These are phyloP conservation scores for Mucor racemosus DNA, from an alignment of 371 early-diverging fungal genomes.

Conservation along the genomic window DNA sequence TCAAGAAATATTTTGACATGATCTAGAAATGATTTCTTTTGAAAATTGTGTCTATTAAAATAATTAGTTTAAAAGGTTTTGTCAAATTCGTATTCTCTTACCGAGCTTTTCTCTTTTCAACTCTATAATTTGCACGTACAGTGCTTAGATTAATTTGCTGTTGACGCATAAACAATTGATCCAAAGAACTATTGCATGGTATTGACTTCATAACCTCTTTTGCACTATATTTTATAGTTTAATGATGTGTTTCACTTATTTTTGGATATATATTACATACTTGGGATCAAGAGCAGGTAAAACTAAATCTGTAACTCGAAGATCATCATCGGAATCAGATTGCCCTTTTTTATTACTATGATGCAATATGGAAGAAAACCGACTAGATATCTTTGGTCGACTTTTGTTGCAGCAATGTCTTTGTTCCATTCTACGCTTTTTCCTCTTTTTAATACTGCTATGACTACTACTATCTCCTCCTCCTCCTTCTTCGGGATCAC, in stretches of 20 bases:
- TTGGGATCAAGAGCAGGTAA: constrained; percentile 39
- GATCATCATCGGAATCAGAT: constrained; percentile 12
- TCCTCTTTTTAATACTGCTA: constrained; percentile 17
- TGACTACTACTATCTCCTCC: constrained; percentile 6
- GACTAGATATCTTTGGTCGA: constrained; percentile 10
- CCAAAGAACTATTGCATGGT: constrained; percentile 11
- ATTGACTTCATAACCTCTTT: constrained; percentile 27
- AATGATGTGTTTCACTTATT: background rate
- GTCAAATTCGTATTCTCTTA: constrained; percentile 10
- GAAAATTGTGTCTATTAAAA: background rate
- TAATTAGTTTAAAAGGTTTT: background rate
- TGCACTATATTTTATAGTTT: constrained; percentile 11
- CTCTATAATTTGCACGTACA: constrained; percentile 41
- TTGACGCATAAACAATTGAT: constrained; percentile 25
- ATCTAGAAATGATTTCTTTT: constrained; percentile 13
- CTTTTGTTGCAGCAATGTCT: constrained; percentile 18
- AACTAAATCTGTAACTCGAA: constrained; percentile 30
- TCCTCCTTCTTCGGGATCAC: constrained; percentile 16
- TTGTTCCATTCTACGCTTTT: constrained; percentile 23
- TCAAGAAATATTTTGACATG: constrained; percentile 10
- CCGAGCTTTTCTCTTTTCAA: constrained; percentile 24
- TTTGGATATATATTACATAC: constrained; percentile 8
- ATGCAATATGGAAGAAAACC: constrained; percentile 15
- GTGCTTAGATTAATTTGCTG: constrained; percentile 35
- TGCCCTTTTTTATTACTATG: background rate